phyloP scores from a whole-genome alignment of 192 early-diverging fungal genomes.

The Umbelopsis sp. region DNA sequence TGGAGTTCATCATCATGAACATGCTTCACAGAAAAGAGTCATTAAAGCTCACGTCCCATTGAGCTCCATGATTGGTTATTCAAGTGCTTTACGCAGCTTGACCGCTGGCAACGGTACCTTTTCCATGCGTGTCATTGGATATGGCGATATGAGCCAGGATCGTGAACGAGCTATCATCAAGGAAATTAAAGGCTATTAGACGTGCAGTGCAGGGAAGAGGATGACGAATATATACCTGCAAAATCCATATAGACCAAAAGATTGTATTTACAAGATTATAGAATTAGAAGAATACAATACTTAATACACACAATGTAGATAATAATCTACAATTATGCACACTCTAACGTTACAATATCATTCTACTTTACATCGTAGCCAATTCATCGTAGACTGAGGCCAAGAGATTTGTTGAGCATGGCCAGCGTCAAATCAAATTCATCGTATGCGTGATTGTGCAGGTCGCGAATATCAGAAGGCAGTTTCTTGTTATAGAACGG shows the following conservation, averaged over 20 bases:
- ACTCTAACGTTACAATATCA: too few relatives aligned
- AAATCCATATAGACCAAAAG: not conserved
- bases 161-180: constrained; percentile 68
- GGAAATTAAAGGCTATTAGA: constrained; percentile 49
- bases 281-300: not conserved
- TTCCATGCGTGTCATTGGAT: constrained; percentile 81
- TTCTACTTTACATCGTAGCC: too few relatives aligned
- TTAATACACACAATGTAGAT: not conserved
- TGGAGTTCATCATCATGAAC: constrained; percentile 21
- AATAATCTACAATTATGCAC: not conserved
- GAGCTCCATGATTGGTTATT: constrained; percentile 83
- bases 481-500: constrained; percentile 23
- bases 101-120: constrained; percentile 87
- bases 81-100: constrained; percentile 77
- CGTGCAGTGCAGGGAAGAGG: too few relatives aligned
- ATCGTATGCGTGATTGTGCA: constrained; percentile 7
- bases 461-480: not conserved
- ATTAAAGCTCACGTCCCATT: constrained; percentile 76
- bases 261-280: constrained; percentile 4
- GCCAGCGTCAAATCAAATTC: constrained; percentile 14
- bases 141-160: constrained; percentile 76
- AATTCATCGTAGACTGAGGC: constrained; percentile 1
- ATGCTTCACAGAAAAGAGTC: constrained; percentile 33
- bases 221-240: not conserved
- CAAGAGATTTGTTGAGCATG: constrained; percentile 19